Conservation (phyloP, 2,329 filamentous ascomycete genomes). For the Ilyonectria robusta region DNA sequence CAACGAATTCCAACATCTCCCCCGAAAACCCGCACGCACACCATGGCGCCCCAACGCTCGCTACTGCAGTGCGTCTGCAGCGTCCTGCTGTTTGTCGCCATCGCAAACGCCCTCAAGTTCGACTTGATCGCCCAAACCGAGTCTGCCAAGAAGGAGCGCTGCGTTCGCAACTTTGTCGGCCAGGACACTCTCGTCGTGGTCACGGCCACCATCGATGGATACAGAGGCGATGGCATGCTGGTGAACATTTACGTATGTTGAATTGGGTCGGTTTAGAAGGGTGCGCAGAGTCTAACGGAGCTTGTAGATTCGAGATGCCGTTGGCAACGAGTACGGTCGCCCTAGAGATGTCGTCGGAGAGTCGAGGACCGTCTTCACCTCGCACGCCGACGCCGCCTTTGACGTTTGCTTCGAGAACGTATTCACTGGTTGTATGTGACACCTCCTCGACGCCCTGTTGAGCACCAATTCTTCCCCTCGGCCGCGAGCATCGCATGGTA, state of each 20-base stretch:
- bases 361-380: slow-evolving; percentile 93
- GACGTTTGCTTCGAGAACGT: slow-evolving; percentile 97
- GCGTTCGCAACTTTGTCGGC: slow-evolving; percentile 95
- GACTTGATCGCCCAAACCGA: slow-evolving; percentile 81
- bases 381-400: slow-evolving; percentile 91
- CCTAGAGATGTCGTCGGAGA: slow-evolving; percentile 94
- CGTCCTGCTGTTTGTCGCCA: slow-evolving; percentile 68
- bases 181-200: slow-evolving; percentile 96
- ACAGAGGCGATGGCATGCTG: slow-evolving; percentile 89
- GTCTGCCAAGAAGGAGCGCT: slow-evolving; percentile 80
- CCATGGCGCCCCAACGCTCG: slow-evolving; percentile 66
- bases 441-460: slow-evolving; percentile 1
- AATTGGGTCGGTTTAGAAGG: slow-evolving; percentile 8
- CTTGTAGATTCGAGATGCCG: slow-evolving; percentile 88
- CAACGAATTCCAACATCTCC: slow-evolving; percentile 7
- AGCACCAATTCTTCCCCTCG: slow-evolving; percentile 10
- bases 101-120: slow-evolving; percentile 86
- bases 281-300: slow-evolving; percentile 13
- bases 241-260: slow-evolving; percentile 90
- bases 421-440: slow-evolving; percentile 75
- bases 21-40: slow-evolving; percentile 23
- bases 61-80: slow-evolving; percentile 72
- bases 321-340: slow-evolving; percentile 95
- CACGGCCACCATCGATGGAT: slow-evolving; percentile 88
- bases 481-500: slow-evolving; percentile 25